Conservation (phyloP, 306 rosid species). For the Sicyos baderoa region DNA sequence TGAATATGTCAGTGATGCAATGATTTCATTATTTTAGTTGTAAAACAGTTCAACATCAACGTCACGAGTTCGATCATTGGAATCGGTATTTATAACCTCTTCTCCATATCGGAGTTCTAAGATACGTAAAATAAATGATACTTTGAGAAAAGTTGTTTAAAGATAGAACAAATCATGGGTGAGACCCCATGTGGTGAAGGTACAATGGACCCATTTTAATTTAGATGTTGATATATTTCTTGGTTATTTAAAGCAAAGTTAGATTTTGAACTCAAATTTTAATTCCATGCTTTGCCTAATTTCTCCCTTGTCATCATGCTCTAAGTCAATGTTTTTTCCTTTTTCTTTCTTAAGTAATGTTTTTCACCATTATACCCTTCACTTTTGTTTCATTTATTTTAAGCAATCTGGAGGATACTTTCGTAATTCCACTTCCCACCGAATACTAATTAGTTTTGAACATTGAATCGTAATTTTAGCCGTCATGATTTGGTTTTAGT, state of each 20-base stretch:
- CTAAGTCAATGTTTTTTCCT: neutral
- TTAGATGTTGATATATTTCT: neutral
- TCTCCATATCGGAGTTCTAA: neutral
- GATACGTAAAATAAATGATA: neutral
- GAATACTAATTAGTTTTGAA: too few species aligned
- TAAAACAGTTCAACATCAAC: too few species aligned
- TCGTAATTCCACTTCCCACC: too few species aligned
- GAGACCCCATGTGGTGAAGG: constrained; percentile 11
- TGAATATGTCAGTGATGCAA: too few species aligned
- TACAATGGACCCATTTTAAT: constrained; percentile 5
- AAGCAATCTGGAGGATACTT: too few species aligned
- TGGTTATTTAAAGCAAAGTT: constrained; percentile 1
- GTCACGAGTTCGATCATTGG: too few species aligned
- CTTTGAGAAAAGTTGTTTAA: neutral
- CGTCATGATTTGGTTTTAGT: too few species aligned
- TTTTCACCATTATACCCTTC: neutral
- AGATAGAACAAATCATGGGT: neutral
- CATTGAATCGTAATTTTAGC: too few species aligned
- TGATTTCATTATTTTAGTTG: too few species aligned
- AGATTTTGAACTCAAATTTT: constrained; percentile 10
- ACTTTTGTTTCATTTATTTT: neutral
- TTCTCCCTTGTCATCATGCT: constrained; percentile 5
- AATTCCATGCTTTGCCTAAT: constrained; percentile 4
- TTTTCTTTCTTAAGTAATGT: neutral
- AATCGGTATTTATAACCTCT: too few species aligned